Percentiles rank a stretch among this genome's conserved stretches.
Conservation (phyloP, 805 yeast genomes). For the Wickerhamiella bombiphila region DNA sequence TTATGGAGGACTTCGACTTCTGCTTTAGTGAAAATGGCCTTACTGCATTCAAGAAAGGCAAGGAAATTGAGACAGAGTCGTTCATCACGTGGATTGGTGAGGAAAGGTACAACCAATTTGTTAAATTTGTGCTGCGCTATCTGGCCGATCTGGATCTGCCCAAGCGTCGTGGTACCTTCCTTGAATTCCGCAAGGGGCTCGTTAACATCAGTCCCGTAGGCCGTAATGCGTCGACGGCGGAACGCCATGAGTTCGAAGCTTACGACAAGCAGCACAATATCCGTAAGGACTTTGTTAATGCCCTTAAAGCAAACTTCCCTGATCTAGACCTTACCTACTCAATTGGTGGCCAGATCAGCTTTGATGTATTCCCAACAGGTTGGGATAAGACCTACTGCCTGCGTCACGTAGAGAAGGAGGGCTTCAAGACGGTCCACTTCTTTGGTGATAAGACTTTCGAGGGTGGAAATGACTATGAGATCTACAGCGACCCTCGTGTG, state of each 20-base stretch:
- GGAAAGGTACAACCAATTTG: conserved; percentile 79
- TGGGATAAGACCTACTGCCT: conserved; percentile 99
- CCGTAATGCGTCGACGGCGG: conserved; percentile 89
- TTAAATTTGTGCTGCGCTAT: conserved; percentile 72
- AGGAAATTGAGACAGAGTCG: conserved; percentile 80
- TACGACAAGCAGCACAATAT: conserved; percentile 68
- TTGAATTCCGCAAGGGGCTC: conserved; percentile 99
- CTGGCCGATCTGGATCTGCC: conserved; percentile 80
- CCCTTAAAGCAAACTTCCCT: conserved; percentile 68
- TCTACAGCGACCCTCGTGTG: conserved; percentile 81
- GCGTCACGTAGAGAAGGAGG: conserved; percentile 77
- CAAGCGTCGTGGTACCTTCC: conserved; percentile 94
- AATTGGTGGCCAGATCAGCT: conserved; percentile 98
- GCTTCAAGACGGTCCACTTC: conserved; percentile 82
- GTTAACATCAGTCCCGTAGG: conserved; percentile 97
- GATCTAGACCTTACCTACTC: conserved; percentile 85
- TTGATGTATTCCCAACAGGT: conserved; percentile 99
- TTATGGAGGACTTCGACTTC: conserved; percentile 76
- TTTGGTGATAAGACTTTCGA: conserved; percentile 93
- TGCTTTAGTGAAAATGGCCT: conserved; percentile 96
- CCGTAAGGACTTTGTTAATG: conserved; percentile 73
- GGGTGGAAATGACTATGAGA: conserved; percentile 99
- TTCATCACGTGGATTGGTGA: conserved; percentile 94
- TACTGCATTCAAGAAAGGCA: conserved; percentile 88
- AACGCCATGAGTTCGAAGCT: conserved; percentile 83